Conservation (phyloP, 192 early-diverging fungal species). For the Podila epigama region DNA sequence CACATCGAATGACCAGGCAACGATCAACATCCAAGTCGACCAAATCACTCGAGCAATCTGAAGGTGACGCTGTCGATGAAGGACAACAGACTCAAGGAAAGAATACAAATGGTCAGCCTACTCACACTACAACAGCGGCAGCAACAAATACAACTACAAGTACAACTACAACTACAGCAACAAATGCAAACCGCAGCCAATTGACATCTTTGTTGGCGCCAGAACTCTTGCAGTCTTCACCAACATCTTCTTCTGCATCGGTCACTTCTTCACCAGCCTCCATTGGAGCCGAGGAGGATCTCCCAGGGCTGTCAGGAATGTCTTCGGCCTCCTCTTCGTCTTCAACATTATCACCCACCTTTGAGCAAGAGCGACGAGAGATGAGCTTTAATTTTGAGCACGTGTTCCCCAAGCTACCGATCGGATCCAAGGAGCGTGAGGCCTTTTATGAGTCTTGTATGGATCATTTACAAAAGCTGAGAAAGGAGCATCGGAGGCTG, state of each 20-base stretch:
- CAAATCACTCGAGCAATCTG: slow-evolving; percentile 4
- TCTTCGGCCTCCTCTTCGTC: background rate
- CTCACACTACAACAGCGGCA: too few species aligned
- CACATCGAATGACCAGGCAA: slow-evolving; percentile 32
- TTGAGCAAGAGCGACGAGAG: slow-evolving; percentile 25
- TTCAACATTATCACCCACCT: background rate
- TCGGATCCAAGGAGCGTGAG: slow-evolving; percentile 48
- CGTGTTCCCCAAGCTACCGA: slow-evolving; percentile 37
- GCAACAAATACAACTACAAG: too few species aligned
- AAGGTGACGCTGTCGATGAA: too few species aligned
- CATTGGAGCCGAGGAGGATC: slow-evolving; percentile 21
- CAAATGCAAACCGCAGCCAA: background rate
- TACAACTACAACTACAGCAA: background rate
- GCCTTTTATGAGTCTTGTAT: slow-evolving; percentile 43
- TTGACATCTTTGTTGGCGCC: slow-evolving; percentile 11
- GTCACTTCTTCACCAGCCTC: slow-evolving; percentile 28
- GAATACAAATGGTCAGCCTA: too few species aligned
- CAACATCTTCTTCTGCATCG: slow-evolving; percentile 14
- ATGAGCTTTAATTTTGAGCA: slow-evolving; percentile 23
- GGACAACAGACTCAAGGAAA: background rate
- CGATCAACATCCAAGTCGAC: slow-evolving; percentile 32
- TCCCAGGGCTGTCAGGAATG: background rate
- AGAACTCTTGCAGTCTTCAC: background rate
- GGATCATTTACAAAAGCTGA: slow-evolving; percentile 38
- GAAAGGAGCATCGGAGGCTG: slow-evolving; percentile 36